A percentile compares a stretch with the other conserved stretches of the same genome.
These are phyloP conservation scores for Brachypodium distachyon DNA, from an alignment of 202 grass and related monocot species.

Conservation along the genomic window DNA sequence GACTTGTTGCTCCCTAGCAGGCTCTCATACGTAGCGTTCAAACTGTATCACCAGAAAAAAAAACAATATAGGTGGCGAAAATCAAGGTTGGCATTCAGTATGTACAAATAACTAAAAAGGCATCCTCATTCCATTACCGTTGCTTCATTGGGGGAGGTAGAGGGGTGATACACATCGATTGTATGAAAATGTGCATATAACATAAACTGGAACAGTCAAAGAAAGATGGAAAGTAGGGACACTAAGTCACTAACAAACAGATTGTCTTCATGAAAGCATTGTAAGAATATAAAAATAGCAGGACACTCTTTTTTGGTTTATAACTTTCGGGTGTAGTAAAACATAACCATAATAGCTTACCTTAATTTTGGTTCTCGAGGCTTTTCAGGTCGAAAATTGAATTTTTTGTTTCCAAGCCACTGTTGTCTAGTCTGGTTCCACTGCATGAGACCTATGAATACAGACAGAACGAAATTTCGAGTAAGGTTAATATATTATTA, in stretches of 20 bases:
- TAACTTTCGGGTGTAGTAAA: neutral
- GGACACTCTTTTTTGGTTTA: neutral
- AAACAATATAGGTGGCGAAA: neutral
- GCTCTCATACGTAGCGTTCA: constrained; percentile 74
- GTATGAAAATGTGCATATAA: neutral
- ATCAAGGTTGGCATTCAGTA: neutral
- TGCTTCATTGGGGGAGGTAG: neutral
- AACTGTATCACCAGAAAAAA: constrained; percentile 40
- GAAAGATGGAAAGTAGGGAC: neutral
- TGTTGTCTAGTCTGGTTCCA: constrained; percentile 89
- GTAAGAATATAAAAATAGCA: neutral
- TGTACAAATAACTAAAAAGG: neutral
- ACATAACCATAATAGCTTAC: constrained; percentile 28
- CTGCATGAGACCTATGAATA: constrained; percentile 53
- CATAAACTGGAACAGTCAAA: neutral
- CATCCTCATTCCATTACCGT: neutral
- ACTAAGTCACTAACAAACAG: neutral
- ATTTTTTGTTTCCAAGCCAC: constrained; percentile 67
- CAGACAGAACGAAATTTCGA: constrained; percentile 2
- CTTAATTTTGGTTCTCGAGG: constrained; percentile 66
- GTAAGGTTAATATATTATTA: neutral
- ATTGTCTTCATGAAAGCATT: neutral
- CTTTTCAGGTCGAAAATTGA: constrained; percentile 27
- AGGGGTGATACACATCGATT: too few species aligned
- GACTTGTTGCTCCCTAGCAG: constrained; percentile 82